Base-by-base conservation (phyloP, 345 rosid species). In the Linum trigynum region DNA sequence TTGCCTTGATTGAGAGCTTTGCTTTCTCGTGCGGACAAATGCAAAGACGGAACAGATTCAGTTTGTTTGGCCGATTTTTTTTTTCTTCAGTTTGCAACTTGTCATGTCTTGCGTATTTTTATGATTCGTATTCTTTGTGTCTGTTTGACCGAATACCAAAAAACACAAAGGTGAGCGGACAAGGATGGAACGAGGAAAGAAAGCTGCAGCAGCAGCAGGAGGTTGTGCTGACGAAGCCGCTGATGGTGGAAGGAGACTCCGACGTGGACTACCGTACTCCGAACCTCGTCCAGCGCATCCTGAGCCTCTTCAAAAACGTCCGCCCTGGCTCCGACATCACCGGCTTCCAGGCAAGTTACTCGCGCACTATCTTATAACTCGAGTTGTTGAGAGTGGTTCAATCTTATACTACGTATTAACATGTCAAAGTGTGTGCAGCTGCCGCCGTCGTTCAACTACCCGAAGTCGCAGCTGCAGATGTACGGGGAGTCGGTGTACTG, bases 381-480 rank as follows among this genome's bases (percentile, higher is more conserved):
- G 45, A 42, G 17, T 15, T 4, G 8, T 17, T 38, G 5, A n/a
- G 39, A 5, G 35, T 60, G 5, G 3, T 38, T 32, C 3, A 37
- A 50, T 53, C 11, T 9, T 38, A 38, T 65, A 8, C 23, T 42
- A 23, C 32, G 32, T 23, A 23, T 1, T 23, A 23, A 23, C 32
- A 23, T 41, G 7, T 32, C 3, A 3, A 17, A 17, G 23, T 36
- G 38, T 51, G 57, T 72, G 58, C 85, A 91, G 98, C 67, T 90
- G 40, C 91, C 96, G 37, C 83, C 94, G 32, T 64, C 66, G 36
- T 79, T 92, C 83, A 92, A 90, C 80, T 7, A 82, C 38, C 98
- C 97, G n/a, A 87, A 86, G 69, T 87, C 98, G 32, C 85, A 82
- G 48, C 94, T 90, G 17, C 98, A 92, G 45, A 79, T 79, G 63